Base-by-base conservation (phyloP, 257 asterid species). In the Eustoma russellianum region DNA sequence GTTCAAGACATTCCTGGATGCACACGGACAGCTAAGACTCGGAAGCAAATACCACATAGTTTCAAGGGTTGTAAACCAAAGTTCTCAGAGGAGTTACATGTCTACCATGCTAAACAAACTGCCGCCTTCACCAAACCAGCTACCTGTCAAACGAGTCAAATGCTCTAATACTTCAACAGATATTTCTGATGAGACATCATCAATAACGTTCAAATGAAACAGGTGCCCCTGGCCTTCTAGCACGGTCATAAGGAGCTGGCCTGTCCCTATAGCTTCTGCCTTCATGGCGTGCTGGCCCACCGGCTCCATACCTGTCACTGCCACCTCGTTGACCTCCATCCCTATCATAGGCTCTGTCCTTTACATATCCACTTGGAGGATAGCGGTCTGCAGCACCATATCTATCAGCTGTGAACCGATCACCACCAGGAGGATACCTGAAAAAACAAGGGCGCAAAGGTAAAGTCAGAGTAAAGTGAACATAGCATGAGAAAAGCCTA, bases 211-310 rank as follows among this genome's bases (percentile, higher is more conserved):
- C 94, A 55, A 88, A 57, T 18, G 94, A 69, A 10, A 82, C 88
- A 19, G 88, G 84, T 2, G 84, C 78, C 6, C 85, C 94, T 53
- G 83, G 86, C 68, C 91, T 74, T 66, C 85, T 73, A n/a, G 95
- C 85, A 19, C 89, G 92, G 64, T 87, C 93, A 47, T 87, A 87
- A 6, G 96, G 94, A 33, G 76, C 85, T 11, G 82, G 75, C 75
- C 89, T 76, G 33, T 81, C 94, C 68, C 93, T 63, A 54, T 75
- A 59, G 71, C 65, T 74, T 72, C 88, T 73, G 56, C 86, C 97
- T 48, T 85, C 97, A 3, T 80, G 78, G 0, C 92, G 86, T 16
- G 81, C 77, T 35, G 89, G 83, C 28, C 77, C 82, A 41, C 84
- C 85, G 14, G 69, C 79, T 45, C 72, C 82, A 48, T 72, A 81